Conservation (phyloP, 176 grass and related monocot genomes). For the Alopecurus myosuroides region DNA sequence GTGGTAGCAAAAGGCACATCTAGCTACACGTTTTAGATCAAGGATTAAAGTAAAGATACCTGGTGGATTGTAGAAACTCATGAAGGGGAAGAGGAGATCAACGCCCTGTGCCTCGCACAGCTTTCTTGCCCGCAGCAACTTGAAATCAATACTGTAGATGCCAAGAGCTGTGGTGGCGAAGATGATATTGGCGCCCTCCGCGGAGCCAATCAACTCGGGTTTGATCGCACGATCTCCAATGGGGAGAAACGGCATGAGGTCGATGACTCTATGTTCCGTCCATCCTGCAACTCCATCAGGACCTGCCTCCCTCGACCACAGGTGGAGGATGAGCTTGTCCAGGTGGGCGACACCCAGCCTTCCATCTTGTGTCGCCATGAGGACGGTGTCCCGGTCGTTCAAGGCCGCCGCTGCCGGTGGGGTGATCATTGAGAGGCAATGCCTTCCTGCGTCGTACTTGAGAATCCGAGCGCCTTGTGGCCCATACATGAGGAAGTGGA, state of each 20-base stretch:
- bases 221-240: too few relatives aligned
- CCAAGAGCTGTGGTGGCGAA: neutral
- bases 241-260: neutral
- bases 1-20: neutral
- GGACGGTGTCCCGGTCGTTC: neutral
- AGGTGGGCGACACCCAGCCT: neutral
- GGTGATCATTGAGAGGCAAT: neutral
- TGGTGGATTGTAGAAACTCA: conserved; percentile 3
- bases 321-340: neutral
- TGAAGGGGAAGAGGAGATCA: neutral
- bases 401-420: neutral
- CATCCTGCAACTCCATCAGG: neutral
- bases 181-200: neutral
- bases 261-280: neutral
- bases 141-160: neutral
- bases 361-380: neutral
- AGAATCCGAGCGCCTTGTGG: neutral
- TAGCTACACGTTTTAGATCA: neutral
- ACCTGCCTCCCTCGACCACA: neutral
- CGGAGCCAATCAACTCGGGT: neutral
- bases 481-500: conserved; percentile 1
- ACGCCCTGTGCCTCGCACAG: neutral
- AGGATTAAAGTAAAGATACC: neutral
- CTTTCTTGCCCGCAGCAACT: neutral
- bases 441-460: neutral